Base-by-base conservation (phyloP, 352 stramenopile species). In the Phytophthora gonapodyides region DNA sequence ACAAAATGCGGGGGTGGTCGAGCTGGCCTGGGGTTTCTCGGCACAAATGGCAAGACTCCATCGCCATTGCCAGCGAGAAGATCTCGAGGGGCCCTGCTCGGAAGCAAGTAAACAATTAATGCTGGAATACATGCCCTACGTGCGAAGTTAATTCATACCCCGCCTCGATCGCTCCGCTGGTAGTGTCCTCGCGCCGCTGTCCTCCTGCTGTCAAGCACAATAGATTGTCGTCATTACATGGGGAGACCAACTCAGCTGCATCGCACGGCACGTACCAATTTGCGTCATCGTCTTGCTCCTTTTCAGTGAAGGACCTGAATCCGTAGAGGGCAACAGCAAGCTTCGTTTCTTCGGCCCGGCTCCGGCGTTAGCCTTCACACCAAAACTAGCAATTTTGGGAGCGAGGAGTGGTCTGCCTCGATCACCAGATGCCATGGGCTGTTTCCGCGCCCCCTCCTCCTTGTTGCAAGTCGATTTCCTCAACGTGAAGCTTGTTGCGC, bases 291-390 rank as follows among this genome's bases (percentile, higher is more conserved):
- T 5, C 40, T 71, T 74, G 27, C 33, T 62, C 35, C 34, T 53
- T 61, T 78, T 78, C 27, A 34, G 13, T 21, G 41, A 30, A 50
- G 42, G 50, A 5, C 11, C 53, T 12, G 17, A 30, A 13, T 64
- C 57, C n/a, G 45, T 9, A 42, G 69, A 40, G 17, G 36, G 34
- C 13, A 45, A 19, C 17, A 56, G 7, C 50, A 69, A 61, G 6
- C 51, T 35, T 53, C 69, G 52, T 13, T 75, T 78, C 49, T 62
- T 71, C 24, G 50, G 33, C 53, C 48, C 17, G 15, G 35, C 15
- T 33, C 31, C 45, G 24, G 61, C 49, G 43, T 52, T 64, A 48
- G 12, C 5, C 12, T 57, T 45, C 37, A 49, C 44, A 35, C 10
- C 21, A n/a, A 46, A 41, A 10, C 33, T 21, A 45, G 24, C 37